Evolutionary conservation across 1,284 basidiomycete species (phyloP).

Genomic region (Trametes sp.): DNA sequence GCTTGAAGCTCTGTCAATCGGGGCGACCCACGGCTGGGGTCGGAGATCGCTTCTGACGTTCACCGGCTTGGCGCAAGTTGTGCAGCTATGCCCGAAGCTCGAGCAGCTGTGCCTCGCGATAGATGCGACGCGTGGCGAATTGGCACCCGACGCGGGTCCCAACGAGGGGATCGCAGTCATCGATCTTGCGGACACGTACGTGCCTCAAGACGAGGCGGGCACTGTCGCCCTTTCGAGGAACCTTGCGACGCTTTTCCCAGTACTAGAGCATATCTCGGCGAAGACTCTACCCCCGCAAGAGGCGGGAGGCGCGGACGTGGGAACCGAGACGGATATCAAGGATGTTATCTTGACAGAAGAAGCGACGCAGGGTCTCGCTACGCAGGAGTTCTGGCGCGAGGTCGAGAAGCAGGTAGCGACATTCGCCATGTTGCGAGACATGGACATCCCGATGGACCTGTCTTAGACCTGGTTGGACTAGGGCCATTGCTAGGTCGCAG

Average conservation of each 20-base stretch:
- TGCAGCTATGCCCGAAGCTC: slow-evolving; percentile 6
- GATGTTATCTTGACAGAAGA: no score
- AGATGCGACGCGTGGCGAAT: slow-evolving; percentile 2
- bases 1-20: slow-evolving; percentile 18
- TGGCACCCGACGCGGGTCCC: not conserved
- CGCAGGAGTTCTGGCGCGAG: slow-evolving; percentile 15
- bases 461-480: not conserved
- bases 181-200: slow-evolving; percentile 19
- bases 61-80: slow-evolving; percentile 16
- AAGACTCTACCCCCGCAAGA: not conserved
- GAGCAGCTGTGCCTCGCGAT: slow-evolving; percentile 16
- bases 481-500: no score
- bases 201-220: slow-evolving; percentile 4
- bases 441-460: slow-evolving; percentile 18
- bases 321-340: not conserved
- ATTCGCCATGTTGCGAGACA: slow-evolving; percentile 13
- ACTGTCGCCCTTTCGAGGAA: slow-evolving; percentile 10
- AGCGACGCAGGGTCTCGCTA: slow-evolving; percentile 5
- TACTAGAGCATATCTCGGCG: slow-evolving; percentile 7
- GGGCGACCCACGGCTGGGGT: slow-evolving; percentile 5
- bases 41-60: slow-evolving; percentile 9
- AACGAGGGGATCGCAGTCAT: slow-evolving; percentile 8
- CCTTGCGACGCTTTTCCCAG: slow-evolving; percentile 16
- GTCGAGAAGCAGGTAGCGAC: slow-evolving; percentile 23
- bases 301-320: not conserved